Evolutionary conservation across 495 filamentous ascomycete species (phyloP).

Genomic region (Tuber umbilicatum): DNA sequence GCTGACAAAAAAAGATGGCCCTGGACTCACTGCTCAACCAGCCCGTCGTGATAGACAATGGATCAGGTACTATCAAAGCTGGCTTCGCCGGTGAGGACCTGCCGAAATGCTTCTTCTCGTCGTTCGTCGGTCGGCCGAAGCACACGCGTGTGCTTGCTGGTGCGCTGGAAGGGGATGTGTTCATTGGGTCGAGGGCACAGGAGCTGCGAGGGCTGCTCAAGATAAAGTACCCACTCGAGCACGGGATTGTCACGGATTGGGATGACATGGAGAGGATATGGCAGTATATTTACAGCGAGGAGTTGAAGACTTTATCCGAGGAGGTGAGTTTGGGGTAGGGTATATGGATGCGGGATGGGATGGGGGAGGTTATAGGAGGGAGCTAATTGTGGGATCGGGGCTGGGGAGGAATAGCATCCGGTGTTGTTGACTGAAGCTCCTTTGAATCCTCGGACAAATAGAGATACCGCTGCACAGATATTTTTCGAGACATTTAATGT

Average conservation of each 20-base stretch:
- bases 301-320: constrained; percentile 88
- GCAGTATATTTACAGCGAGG: constrained; percentile 99
- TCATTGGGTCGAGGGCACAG: constrained; percentile 83
- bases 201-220: constrained; percentile 89
- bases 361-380: constrained; percentile 9
- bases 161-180: constrained; percentile 91
- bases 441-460: constrained; percentile 99
- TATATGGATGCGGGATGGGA: constrained; percentile 5
- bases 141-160: constrained; percentile 93
- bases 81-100: constrained; percentile 94
- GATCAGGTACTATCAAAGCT: constrained; percentile 92
- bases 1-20: constrained; percentile 30
- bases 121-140: constrained; percentile 94
- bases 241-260: constrained; percentile 99
- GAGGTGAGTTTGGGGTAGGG: constrained; percentile 54
- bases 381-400: constrained; percentile 28
- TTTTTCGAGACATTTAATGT: constrained; percentile 99
- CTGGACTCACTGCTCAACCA: constrained; percentile 84
- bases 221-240: constrained; percentile 97
- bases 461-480: constrained; percentile 99
- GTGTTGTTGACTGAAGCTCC: constrained; percentile 98
- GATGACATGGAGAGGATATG: constrained; percentile 99
- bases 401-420: constrained; percentile 62
- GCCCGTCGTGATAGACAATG: constrained; percentile 98
- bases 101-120: constrained; percentile 96